A percentile compares a stretch with the other conserved stretches of the same genome.
Evolutionary conservation across 73 alveolate genomes (phyloP).

Genomic region (Paramecium sonneborni): DNA sequence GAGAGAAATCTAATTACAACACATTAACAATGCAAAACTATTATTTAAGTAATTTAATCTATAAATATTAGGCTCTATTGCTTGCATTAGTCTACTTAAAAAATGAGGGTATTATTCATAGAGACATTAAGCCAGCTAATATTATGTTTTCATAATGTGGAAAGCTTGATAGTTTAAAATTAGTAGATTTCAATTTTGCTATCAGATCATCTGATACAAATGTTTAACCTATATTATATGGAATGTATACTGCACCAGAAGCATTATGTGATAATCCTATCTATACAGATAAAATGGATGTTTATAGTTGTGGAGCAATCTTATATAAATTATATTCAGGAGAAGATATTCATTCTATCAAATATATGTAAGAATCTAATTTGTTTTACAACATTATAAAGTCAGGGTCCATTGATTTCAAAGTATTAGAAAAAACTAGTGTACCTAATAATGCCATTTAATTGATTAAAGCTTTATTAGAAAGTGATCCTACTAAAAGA

Average conservation of each 20-base stretch:
- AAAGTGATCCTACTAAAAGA: neutral
- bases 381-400: neutral
- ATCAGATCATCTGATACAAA: neutral
- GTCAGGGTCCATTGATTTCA: neutral
- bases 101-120: neutral
- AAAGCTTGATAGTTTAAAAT: neutral
- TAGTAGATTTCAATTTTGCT: conserved; percentile 6
- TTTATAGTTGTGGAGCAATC: conserved; percentile 34
- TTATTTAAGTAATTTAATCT: neutral
- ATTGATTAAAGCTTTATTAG: neutral
- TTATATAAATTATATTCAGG: conserved; percentile 1
- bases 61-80: neutral
- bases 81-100: neutral
- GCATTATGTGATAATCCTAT: neutral
- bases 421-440: neutral
- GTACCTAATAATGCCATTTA: neutral
- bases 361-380: neutral
- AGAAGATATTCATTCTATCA: neutral
- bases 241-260: conserved; percentile 26
- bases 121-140: conserved; percentile 28
- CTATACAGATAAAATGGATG: conserved; percentile 8
- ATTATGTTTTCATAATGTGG: neutral
- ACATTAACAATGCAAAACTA: neutral
- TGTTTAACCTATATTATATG: neutral
- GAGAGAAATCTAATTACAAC: neutral